These are phyloP conservation scores for Musa schizocarpa DNA, from an alignment of 176 grass and related monocot genomes.

Conservation along the genomic window DNA sequence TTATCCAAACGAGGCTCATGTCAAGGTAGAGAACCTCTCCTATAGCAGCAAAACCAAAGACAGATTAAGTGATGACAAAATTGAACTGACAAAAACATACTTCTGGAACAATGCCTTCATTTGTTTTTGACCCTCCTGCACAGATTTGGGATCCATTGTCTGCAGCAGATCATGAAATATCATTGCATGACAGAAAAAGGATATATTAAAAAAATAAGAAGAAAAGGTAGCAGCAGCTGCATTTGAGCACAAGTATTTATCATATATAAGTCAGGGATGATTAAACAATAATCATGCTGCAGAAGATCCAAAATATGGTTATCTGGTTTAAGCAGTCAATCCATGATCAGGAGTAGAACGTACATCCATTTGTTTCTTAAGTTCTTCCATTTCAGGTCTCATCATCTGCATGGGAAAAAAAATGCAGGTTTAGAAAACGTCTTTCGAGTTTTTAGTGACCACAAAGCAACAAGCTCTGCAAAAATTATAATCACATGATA, in stretches of 20 bases:
- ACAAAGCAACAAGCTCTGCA: too few relatives aligned
- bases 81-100: slow-evolving; percentile 32
- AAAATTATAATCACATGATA: too few relatives aligned
- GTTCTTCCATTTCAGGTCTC: slow-evolving; percentile 63
- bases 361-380: slow-evolving; percentile 61
- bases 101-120: slow-evolving; percentile 55
- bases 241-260: neutral
- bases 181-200: neutral
- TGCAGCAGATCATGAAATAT: slow-evolving; percentile 28
- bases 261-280: neutral
- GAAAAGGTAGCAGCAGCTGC: too few relatives aligned
- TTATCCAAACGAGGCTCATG: neutral
- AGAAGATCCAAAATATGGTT: neutral
- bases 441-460: neutral
- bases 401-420: slow-evolving; percentile 33
- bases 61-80: neutral
- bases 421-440: slow-evolving; percentile 19
- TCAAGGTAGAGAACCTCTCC: neutral
- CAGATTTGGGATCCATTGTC: slow-evolving; percentile 39
- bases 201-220: neutral
- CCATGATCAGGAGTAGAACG: slow-evolving; percentile 6
- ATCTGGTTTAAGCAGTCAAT: neutral
- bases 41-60: slow-evolving; percentile 7
- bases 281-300: neutral
- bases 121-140: slow-evolving; percentile 32